These are phyloP conservation scores for Berkeleyomyces rouxiae DNA, from an alignment of 2,329 filamentous ascomycete species.

Conservation along the genomic window DNA sequence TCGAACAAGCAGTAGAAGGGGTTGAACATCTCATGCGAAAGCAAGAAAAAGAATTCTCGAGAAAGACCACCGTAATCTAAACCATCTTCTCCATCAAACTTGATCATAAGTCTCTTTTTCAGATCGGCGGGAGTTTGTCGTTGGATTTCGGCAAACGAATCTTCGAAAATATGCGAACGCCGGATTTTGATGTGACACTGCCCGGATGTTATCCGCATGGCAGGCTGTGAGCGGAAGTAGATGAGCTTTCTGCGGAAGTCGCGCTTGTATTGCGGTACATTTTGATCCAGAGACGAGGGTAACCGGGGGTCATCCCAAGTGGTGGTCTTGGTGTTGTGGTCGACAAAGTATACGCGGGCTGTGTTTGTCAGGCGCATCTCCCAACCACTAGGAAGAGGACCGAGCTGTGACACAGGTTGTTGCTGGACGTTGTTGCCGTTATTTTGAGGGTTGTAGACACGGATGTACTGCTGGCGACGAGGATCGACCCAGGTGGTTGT, in stretches of 20 bases:
- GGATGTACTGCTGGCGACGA: constrained; percentile 89
- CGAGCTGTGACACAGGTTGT: constrained; percentile 91
- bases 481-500: constrained; percentile 99
- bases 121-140: constrained; percentile 86
- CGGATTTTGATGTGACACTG: constrained; percentile 98
- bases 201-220: constrained; percentile 82
- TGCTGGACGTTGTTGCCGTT: constrained; percentile 81
- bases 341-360: constrained; percentile 93
- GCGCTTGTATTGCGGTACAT: constrained; percentile 97
- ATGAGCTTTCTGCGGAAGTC: constrained; percentile 97
- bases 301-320: constrained; percentile 96
- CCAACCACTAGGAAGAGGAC: constrained; percentile 91
- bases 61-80: constrained; percentile 95
- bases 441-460: constrained; percentile 87
- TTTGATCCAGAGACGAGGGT: constrained; percentile 91
- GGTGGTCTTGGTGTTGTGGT: constrained; percentile 98
- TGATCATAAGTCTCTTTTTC: constrained; percentile 98
- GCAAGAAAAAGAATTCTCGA: constrained; percentile 96
- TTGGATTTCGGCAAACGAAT: constrained; percentile 97
- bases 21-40: constrained; percentile 99
- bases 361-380: constrained; percentile 99
- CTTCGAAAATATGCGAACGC: constrained; percentile 93
- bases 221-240: constrained; percentile 96
- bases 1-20: constrained; percentile 99
- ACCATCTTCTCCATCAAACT: constrained; percentile 97